These are phyloP conservation scores for Skeletonema menzelii DNA, from an alignment of 108 stramenopile species.

Conservation along the genomic window DNA sequence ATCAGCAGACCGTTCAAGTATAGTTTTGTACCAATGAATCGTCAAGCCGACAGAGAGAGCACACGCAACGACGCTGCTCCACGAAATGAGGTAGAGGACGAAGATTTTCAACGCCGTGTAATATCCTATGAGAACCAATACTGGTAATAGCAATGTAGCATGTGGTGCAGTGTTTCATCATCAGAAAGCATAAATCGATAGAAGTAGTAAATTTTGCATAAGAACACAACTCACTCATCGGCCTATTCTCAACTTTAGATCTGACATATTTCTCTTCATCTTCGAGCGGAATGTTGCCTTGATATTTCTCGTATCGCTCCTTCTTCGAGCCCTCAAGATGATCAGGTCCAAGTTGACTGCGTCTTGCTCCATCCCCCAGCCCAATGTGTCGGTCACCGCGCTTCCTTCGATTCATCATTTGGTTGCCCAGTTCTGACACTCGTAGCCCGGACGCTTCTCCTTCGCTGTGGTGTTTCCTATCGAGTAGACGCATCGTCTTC, in stretches of 20 bases:
- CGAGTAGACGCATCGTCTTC: no score
- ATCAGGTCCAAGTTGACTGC: neutral
- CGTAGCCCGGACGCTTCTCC: no score
- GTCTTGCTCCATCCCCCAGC: conserved; percentile 17
- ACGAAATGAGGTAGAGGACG: conserved; percentile 36
- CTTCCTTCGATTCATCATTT: neutral
- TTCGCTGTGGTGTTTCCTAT: no score
- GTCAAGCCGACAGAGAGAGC: conserved; percentile 36
- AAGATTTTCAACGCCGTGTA: conserved; percentile 43
- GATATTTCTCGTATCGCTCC: conserved; percentile 8
- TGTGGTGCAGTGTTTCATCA: no score
- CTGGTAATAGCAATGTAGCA: neutral
- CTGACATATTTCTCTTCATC: conserved; percentile 42
- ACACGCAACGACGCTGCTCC: conserved; percentile 25
- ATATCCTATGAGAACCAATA: conserved; percentile 30
- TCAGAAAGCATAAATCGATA: no score
- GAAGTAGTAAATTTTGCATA: no score
- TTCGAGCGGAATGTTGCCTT: conserved; percentile 26
- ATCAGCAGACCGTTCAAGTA: neutral
- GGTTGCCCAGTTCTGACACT: no score
- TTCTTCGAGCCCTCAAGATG: conserved; percentile 16
- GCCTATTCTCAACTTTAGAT: conserved; percentile 27
- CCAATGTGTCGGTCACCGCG: conserved; percentile 28
- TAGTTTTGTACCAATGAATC: conserved; percentile 27
- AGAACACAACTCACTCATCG: neutral